Evolutionary conservation across 495 filamentous ascomycete species (phyloP), one percentile per base, ranked within the genome.

Genomic region (Aspergillus funiculosus): DNA sequence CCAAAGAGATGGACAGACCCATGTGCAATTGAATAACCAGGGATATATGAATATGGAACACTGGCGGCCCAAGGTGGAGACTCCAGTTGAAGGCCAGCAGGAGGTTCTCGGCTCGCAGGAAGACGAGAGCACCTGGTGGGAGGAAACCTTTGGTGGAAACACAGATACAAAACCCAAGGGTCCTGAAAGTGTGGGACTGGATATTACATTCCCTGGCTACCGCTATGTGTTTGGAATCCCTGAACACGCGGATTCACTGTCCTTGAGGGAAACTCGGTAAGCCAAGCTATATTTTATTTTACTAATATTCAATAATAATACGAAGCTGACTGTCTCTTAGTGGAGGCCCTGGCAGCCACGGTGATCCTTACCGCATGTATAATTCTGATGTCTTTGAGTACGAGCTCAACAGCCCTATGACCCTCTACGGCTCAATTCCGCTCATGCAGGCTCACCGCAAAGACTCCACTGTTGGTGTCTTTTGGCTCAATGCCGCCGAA

Each of bases 351-450:
- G 88, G 85, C 32, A 85, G 87, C 55, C 89, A 95, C 62, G 71
- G 76, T 14, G 83, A 97, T 28, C 94, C 92, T n/a, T 98, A 98
- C 69, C 80, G 94, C 31, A 62, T 97, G 55, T 97, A 95, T 68
- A 98, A 98, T 59, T 73, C 86, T 6, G 92, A 98, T 63, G 91
- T 98, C 13, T 97, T 98, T 55, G 92, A 98, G 66, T 97, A 98
- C 62, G 84, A 94, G 53, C 79, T 94, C 54, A 83, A 96, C 64
- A 96, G 87, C 64, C 89, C 92, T 2, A 98, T 97, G 92, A 96
- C 92, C n/a, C 71, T 97, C 15, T 98, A 98, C 59, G 92, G 92
- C 37, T 66, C 88, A 6, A 97, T 98, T 54, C 92, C 92, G 14
- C 82, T 95, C 52, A 94, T 98, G 89, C 91, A 96, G 64, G 92